A percentile compares a stretch with the other conserved stretches of the same genome.
Evolutionary conservation across 1,284 basidiomycete genomes (phyloP).

Genomic region (Stygiomarasmius scandens): DNA sequence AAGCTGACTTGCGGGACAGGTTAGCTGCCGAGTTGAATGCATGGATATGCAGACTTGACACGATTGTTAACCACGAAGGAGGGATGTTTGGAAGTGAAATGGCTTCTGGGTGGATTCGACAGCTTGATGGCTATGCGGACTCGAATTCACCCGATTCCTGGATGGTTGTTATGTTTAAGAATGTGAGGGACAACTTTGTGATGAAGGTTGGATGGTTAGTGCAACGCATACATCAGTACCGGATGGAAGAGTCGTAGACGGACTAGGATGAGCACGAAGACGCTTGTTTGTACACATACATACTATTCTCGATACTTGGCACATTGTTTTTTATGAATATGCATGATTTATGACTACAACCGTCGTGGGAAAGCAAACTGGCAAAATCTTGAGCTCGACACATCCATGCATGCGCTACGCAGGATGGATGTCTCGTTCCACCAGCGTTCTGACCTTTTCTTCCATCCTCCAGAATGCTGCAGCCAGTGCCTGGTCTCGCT

Average conservation of each 20-base stretch:
- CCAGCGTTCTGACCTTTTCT: conserved; percentile 37
- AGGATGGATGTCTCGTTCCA: conserved; percentile 46
- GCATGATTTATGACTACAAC: conserved; percentile 1
- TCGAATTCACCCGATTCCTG: conserved; percentile 36
- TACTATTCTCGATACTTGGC: background rate
- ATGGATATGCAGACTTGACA: conserved; percentile 73
- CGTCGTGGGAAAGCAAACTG: background rate
- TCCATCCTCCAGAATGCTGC: conserved; percentile 53
- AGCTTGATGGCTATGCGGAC: conserved; percentile 64
- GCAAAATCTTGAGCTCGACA: conserved; percentile 1
- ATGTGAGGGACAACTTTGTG: conserved; percentile 71
- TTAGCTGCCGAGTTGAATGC: conserved; percentile 72
- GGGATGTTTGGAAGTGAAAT: conserved; percentile 78
- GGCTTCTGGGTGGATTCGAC: conserved; percentile 67
- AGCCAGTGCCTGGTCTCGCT: conserved; percentile 48
- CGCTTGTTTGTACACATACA: background rate
- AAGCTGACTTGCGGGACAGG: conserved; percentile 59
- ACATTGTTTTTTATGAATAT: conserved; percentile 1
- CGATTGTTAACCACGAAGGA: conserved; percentile 67
- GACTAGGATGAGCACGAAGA: background rate
- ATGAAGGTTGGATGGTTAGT: conserved; percentile 77
- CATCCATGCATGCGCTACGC: conserved; percentile 64
- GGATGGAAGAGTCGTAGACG: conserved; percentile 46
- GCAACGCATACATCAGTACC: conserved; percentile 52
- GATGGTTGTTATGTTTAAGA: conserved; percentile 55